Conservation (phyloP, 2,329 filamentous ascomycete species). For the Graphilbum ipis-grandicollis region DNA sequence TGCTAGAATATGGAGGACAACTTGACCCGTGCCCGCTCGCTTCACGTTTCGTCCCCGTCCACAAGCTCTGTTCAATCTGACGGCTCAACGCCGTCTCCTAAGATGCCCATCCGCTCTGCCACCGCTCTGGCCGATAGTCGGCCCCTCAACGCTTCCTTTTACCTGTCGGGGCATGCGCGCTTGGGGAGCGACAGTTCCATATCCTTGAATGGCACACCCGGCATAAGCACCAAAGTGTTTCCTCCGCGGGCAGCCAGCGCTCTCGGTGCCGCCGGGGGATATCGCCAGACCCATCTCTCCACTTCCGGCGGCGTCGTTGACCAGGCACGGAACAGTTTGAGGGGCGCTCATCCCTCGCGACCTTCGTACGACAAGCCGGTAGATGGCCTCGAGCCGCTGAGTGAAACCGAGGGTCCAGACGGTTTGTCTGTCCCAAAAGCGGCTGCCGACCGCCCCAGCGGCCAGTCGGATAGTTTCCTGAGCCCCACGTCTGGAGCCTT, state of each 20-base stretch:
- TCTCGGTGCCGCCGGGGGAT: constrained; percentile 38
- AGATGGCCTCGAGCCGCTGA: constrained; percentile 29
- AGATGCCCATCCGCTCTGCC: constrained; percentile 23
- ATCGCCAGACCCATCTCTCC: constrained; percentile 28
- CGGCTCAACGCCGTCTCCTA: constrained; percentile 34
- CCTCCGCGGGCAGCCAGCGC: constrained; percentile 47
- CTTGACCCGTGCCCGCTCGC: constrained; percentile 55
- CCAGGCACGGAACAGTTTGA: constrained; percentile 17
- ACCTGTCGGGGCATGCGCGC: constrained; percentile 33
- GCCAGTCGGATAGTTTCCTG: constrained; percentile 19
- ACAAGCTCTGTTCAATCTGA: constrained; percentile 44
- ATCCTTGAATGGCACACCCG: background rate
- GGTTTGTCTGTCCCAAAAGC: constrained; percentile 1
- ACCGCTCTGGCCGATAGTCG: constrained; percentile 16
- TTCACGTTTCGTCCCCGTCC: constrained; percentile 43
- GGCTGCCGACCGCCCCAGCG: constrained; percentile 10
- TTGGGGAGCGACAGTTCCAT: constrained; percentile 35
- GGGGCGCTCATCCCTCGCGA: constrained; percentile 12
- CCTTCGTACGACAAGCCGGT: constrained; percentile 19
- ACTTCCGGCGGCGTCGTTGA: constrained; percentile 27
- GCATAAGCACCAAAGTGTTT: constrained; percentile 20
- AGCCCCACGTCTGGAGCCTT: constrained; percentile 27
- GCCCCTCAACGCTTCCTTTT: constrained; percentile 10
- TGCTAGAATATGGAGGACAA: constrained; percentile 87
- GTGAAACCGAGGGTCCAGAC: constrained; percentile 29